Percentiles rank a stretch among this genome's conserved stretches.
These are phyloP conservation scores for Torrubiella hemipterigena DNA, from an alignment of 2,329 filamentous ascomycete species.

Conservation along the genomic window DNA sequence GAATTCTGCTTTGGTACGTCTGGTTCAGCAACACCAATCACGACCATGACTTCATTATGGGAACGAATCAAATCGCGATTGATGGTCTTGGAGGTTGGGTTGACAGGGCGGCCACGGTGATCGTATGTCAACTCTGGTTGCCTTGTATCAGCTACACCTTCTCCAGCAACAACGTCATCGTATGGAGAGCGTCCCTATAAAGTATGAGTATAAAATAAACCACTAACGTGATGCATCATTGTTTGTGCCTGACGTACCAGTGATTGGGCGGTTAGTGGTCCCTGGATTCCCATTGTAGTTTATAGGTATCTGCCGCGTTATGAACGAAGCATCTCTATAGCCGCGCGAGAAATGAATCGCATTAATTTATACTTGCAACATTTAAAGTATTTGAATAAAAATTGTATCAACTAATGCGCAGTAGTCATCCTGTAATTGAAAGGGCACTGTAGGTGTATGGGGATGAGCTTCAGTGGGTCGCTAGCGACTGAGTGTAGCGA, in stretches of 20 bases:
- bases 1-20: slow-evolving; percentile 30
- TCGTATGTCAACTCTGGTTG: slow-evolving; percentile 37
- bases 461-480: too few species aligned
- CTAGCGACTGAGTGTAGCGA: too few species aligned
- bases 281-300: slow-evolving; percentile 41
- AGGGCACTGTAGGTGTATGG: too few species aligned
- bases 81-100: slow-evolving; percentile 39
- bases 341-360: too few species aligned
- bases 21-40: slow-evolving; percentile 49
- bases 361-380: too few species aligned
- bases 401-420: too few species aligned
- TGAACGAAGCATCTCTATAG: too few species aligned
- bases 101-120: slow-evolving; percentile 41
- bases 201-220: slow-evolving; percentile 3
- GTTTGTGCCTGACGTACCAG: slow-evolving; percentile 26
- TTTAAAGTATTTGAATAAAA: too few species aligned
- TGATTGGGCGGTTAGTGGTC: slow-evolving; percentile 43
- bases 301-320: too few species aligned
- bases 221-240: too few species aligned
- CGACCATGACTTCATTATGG: slow-evolving; percentile 52
- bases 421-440: too few species aligned
- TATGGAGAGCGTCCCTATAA: slow-evolving; percentile 46
- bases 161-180: slow-evolving; percentile 41
- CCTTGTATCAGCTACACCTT: slow-evolving; percentile 17
- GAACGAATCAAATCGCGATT: slow-evolving; percentile 46